Evolutionary conservation across 106 monocot genomes (phyloP).

Genomic region (Chionographis japonica): DNA sequence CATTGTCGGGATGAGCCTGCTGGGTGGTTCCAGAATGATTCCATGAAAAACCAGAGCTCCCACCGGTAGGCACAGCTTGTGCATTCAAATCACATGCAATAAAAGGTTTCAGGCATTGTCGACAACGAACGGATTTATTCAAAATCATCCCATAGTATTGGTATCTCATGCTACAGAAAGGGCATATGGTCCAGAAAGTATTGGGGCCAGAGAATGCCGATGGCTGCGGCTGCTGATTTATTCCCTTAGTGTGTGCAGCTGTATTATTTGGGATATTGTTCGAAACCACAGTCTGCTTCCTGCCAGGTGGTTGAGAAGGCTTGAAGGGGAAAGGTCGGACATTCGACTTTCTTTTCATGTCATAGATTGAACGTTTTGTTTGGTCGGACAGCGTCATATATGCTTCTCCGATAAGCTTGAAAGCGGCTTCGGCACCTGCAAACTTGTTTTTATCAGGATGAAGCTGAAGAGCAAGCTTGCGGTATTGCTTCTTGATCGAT

Average conservation of each 20-base stretch:
- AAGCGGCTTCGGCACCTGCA: conserved; percentile 86
- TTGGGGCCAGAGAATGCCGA: conserved; percentile 1
- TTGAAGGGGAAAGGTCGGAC: conserved; percentile 5
- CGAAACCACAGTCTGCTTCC: conserved; percentile 14
- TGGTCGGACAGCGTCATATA: conserved; percentile 56
- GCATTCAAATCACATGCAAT: conserved; percentile 52
- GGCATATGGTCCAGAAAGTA: conserved; percentile 63
- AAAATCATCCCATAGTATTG: conserved; percentile 33
- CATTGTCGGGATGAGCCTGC: conserved; percentile 8
- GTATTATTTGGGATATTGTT: conserved; percentile 1
- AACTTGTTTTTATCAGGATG: conserved; percentile 98
- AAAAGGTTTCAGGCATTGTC: conserved; percentile 47
- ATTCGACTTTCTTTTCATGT: conserved; percentile 46
- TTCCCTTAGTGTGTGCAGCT: neutral
- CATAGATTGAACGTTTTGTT: conserved; percentile 58
- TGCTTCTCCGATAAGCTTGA: conserved; percentile 86
- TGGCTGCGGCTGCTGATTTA: conserved; percentile 26
- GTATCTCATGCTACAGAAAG: conserved; percentile 40
- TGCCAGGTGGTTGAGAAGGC: conserved; percentile 22
- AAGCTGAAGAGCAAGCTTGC: conserved; percentile 76
- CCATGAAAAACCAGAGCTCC: conserved; percentile 3
- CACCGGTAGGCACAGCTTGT: conserved; percentile 8
- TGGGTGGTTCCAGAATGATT: conserved; percentile 5
- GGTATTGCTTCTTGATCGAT: conserved; percentile 79
- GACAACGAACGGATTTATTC: conserved; percentile 49